Evolutionary conservation across 2,329 filamentous ascomycete species (phyloP).

Genomic region (Neodidymelliopsis sp.): DNA sequence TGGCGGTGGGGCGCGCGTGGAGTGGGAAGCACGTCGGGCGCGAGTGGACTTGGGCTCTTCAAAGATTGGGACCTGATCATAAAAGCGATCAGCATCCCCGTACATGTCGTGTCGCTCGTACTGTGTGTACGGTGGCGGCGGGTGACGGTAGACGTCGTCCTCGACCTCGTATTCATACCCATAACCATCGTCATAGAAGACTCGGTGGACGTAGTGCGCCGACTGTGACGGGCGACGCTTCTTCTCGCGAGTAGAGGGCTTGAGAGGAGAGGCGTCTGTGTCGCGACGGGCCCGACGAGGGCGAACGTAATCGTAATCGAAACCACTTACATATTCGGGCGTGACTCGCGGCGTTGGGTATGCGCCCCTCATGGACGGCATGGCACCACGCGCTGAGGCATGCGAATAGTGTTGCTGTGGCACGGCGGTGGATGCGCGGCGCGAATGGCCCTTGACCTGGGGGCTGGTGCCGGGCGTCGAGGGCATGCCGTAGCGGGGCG

Average conservation of each 20-base stretch:
- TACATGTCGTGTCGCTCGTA: constrained; percentile 62
- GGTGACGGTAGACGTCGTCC: constrained; percentile 54
- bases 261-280: constrained; percentile 49
- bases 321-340: constrained; percentile 70
- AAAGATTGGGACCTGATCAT: constrained; percentile 59
- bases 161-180: constrained; percentile 57
- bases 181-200: constrained; percentile 60
- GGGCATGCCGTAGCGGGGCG: constrained; percentile 61
- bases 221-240: constrained; percentile 60
- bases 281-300: constrained; percentile 50
- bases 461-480: constrained; percentile 53
- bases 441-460: constrained; percentile 58
- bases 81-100: constrained; percentile 62
- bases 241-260: constrained; percentile 53
- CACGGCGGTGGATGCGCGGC: constrained; percentile 63
- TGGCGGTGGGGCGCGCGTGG: constrained; percentile 52
- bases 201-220: constrained; percentile 64
- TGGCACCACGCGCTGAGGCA: constrained; percentile 42
- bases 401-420: constrained; percentile 54
- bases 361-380: constrained; percentile 54
- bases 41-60: constrained; percentile 55
- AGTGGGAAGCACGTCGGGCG: constrained; percentile 63
- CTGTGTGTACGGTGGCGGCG: constrained; percentile 58
- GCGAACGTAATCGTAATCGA: constrained; percentile 58
- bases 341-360: constrained; percentile 62